Conservation (phyloP, 371 early-diverging fungal species). For the Mortierella sp. region DNA sequence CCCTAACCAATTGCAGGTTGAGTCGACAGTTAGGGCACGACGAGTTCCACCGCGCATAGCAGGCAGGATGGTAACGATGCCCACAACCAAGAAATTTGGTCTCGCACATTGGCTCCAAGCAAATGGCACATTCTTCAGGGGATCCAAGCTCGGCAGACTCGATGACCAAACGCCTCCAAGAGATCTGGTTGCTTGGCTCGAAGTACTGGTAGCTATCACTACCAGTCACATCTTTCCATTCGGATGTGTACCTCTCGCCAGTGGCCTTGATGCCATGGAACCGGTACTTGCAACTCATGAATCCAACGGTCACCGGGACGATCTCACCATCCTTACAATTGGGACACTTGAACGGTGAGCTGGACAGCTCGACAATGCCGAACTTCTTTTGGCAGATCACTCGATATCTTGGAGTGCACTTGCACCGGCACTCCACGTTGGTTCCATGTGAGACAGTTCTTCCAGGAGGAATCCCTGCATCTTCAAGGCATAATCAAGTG, state of each 20-base stretch:
- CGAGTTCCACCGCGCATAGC: not conserved
- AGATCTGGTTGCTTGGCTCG: not conserved
- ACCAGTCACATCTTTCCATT: constrained; percentile 9
- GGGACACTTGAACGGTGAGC: constrained; percentile 7
- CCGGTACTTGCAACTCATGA: constrained; percentile 17
- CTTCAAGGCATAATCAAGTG: no score
- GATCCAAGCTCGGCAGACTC: not conserved
- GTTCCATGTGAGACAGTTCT: not conserved
- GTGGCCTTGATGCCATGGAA: constrained; percentile 19
- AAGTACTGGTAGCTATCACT: constrained; percentile 20
- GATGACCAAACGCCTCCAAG: constrained; percentile 23
- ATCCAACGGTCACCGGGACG: constrained; percentile 18
- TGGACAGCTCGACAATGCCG: constrained; percentile 4
- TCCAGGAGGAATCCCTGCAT: constrained; percentile 13
- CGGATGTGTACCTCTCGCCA: constrained; percentile 23
- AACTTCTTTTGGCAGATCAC: constrained; percentile 9
- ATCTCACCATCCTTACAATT: constrained; percentile 6
- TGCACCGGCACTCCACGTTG: no score
- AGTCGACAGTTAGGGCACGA: constrained; percentile 13
- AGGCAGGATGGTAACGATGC: constrained; percentile 7
- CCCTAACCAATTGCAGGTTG: constrained; percentile 8
- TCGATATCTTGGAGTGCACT: not conserved
- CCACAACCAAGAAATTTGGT: not conserved
- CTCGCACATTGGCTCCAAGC: not conserved
- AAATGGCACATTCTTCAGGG: constrained; percentile 8